Evolutionary conservation across 257 asterid genomes (phyloP).

Genomic region (Lithospermum erythrorhizon): DNA sequence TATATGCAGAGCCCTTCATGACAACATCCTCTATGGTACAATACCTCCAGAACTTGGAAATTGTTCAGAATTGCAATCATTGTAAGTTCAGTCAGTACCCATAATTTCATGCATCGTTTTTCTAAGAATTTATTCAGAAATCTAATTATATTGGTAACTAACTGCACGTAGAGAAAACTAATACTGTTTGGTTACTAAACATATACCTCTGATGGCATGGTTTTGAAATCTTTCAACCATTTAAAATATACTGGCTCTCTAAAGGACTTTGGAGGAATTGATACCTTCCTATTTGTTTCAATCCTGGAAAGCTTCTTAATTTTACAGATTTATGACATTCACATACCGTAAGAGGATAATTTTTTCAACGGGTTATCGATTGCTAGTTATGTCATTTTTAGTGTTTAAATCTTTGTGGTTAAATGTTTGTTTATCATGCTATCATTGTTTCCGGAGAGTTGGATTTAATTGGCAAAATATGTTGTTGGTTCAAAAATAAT

Average conservation of each 20-base stretch:
- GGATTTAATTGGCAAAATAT: neutral
- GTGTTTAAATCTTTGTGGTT: no score
- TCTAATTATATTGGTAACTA: neutral
- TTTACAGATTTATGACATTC: no score
- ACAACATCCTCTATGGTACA: slow-evolving; percentile 74
- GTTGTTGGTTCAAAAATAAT: neutral
- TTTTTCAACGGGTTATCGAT: no score
- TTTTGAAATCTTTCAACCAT: no score
- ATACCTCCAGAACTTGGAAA: slow-evolving; percentile 87
- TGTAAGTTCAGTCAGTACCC: slow-evolving; percentile 42
- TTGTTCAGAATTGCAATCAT: slow-evolving; percentile 66
- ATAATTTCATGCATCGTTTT: neutral
- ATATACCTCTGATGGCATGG: no score
- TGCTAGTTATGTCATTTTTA: no score
- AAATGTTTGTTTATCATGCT: neutral
- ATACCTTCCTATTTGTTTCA: no score
- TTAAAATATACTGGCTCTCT: no score
- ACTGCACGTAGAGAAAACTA: neutral
- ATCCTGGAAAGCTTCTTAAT: no score
- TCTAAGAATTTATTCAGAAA: neutral
- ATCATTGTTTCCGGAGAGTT: neutral
- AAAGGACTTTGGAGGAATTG: no score
- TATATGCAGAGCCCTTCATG: slow-evolving; percentile 68
- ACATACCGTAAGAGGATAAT: no score
- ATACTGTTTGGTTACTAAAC: no score